A percentile compares a stretch with the other conserved stretches of the same genome.
Conservation (phyloP, 306 rosid genomes). For the Vachellia collinsii region DNA sequence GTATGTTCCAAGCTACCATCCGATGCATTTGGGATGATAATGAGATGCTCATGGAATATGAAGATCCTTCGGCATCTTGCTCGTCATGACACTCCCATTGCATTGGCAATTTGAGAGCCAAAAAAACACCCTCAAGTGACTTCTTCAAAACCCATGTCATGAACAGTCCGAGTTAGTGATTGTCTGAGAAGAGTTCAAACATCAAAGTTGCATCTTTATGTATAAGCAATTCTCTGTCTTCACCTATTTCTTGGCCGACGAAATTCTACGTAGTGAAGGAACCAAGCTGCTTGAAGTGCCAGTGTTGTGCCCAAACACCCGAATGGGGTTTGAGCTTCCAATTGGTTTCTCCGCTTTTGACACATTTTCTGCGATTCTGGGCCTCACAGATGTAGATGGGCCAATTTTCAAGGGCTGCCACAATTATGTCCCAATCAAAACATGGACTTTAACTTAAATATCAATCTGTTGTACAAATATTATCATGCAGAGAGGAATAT, state of each 20-base stretch:
- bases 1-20: neutral
- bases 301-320: constrained; percentile 47
- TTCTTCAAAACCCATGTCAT: constrained; percentile 34
- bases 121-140: constrained; percentile 26
- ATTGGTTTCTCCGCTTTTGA: constrained; percentile 41
- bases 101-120: constrained; percentile 7
- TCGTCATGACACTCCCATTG: constrained; percentile 10
- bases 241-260: constrained; percentile 58
- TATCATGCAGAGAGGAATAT: constrained; percentile 20
- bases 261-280: constrained; percentile 61
- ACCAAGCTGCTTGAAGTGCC: constrained; percentile 61
- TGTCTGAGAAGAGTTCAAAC: constrained; percentile 19
- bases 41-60: neutral
- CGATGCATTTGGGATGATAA: constrained; percentile 25
- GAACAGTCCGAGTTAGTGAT: constrained; percentile 27
- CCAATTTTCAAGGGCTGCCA: constrained; percentile 52
- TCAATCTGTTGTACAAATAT: constrained; percentile 15
- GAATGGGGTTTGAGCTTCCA: constrained; percentile 44
- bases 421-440: constrained; percentile 37
- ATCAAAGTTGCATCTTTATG: constrained; percentile 3
- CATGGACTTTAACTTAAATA: constrained; percentile 18
- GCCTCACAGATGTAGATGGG: constrained; percentile 46
- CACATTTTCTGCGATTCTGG: constrained; percentile 39
- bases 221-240: constrained; percentile 7
- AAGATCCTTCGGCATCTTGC: constrained; percentile 34